Evolutionary conservation across 2,329 filamentous ascomycete genomes (phyloP).

Genomic region (Trichoderma atrobrunneum): DNA sequence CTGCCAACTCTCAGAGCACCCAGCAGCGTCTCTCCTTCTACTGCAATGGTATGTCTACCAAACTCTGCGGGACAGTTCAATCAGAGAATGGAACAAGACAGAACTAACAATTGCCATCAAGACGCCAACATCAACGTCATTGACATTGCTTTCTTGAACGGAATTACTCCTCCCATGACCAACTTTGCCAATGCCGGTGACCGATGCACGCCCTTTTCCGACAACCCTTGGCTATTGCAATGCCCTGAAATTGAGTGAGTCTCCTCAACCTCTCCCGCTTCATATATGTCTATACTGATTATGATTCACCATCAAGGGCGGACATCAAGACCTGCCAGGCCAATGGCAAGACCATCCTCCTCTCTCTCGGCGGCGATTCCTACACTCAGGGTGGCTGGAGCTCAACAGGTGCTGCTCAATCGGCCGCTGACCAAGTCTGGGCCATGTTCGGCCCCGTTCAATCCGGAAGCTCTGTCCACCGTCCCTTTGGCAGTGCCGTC

Average conservation of each 20-base stretch:
- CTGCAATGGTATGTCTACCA: slow-evolving; percentile 50
- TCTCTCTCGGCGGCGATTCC: slow-evolving; percentile 69
- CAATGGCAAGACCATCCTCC: slow-evolving; percentile 64
- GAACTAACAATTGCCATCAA: slow-evolving; percentile 19
- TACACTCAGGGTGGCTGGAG: slow-evolving; percentile 67
- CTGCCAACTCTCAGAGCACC: slow-evolving; percentile 45
- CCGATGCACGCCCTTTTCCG: slow-evolving; percentile 57
- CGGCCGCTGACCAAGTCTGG: slow-evolving; percentile 64
- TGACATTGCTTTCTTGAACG: slow-evolving; percentile 60
- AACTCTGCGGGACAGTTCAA: too few species aligned
- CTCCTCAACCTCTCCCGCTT: not conserved
- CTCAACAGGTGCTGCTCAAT: slow-evolving; percentile 48
- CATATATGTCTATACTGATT: not conserved
- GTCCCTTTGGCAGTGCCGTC: slow-evolving; percentile 64
- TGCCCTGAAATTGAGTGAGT: slow-evolving; percentile 65
- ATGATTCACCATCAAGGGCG: slow-evolving; percentile 30
- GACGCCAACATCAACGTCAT: slow-evolving; percentile 55
- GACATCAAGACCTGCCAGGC: slow-evolving; percentile 61
- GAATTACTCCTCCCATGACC: slow-evolving; percentile 52
- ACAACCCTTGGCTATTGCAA: slow-evolving; percentile 51
- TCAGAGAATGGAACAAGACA: not conserved
- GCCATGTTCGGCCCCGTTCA: slow-evolving; percentile 63
- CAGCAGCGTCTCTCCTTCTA: slow-evolving; percentile 59
- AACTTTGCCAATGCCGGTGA: slow-evolving; percentile 66
- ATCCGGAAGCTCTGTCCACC: slow-evolving; percentile 43